These are phyloP conservation scores for Allium cepa DNA, from an alignment of 106 monocot genomes.

Conservation along the genomic window DNA sequence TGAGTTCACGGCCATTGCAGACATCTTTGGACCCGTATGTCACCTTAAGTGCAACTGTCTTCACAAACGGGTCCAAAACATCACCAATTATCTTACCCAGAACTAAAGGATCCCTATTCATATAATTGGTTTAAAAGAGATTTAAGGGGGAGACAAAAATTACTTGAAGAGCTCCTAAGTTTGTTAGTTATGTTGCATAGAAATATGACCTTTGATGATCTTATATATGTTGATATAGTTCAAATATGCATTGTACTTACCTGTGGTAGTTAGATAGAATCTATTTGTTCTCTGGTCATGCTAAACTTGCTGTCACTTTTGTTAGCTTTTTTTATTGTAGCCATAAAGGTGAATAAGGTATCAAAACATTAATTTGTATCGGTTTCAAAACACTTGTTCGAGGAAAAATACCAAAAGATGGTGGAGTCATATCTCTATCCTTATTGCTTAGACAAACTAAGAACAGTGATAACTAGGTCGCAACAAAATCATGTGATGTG, in stretches of 20 bases:
- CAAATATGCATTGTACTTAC: not conserved
- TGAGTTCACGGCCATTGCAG: slow-evolving; percentile 64
- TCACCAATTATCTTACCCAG: slow-evolving; percentile 52
- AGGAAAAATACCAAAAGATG: not conserved
- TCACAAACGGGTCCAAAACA: slow-evolving; percentile 50
- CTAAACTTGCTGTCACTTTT: not conserved
- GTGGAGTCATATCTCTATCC: slow-evolving; percentile 9
- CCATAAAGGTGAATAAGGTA: slow-evolving; percentile 1
- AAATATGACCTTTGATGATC: not conserved
- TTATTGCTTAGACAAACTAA: not conserved
- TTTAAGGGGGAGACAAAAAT: not conserved
- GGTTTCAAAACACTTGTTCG: not conserved
- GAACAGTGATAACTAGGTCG: not conserved
- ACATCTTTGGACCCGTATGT: slow-evolving; percentile 38
- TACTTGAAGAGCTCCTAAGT: not conserved
- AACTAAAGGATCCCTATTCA: slow-evolving; percentile 62
- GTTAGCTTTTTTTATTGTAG: not conserved
- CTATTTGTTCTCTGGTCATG: slow-evolving; percentile 2
- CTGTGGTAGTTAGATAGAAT: slow-evolving; percentile 3
- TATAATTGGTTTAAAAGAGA: not conserved
- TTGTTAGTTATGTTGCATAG: not conserved
- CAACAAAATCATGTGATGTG: too few relatives aligned
- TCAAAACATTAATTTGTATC: not conserved
- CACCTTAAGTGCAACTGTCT: slow-evolving; percentile 23
- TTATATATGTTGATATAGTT: not conserved